Evolutionary conservation across 352 stramenopile species (phyloP).

Genomic region (Pythium guiyangense): DNA sequence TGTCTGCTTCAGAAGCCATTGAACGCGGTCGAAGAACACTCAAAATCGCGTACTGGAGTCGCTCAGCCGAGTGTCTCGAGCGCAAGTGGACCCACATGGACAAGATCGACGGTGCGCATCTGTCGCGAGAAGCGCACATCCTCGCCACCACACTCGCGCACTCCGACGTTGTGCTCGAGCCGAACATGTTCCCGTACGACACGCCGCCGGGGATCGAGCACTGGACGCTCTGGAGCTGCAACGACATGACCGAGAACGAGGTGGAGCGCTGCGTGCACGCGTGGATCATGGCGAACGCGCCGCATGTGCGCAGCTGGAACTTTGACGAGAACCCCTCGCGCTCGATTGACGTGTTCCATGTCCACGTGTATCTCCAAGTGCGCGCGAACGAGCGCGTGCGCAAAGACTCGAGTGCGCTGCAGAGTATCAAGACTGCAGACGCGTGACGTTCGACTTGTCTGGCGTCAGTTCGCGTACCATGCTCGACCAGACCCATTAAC

Average conservation of each 20-base stretch:
- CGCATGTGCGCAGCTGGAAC: too few relatives aligned
- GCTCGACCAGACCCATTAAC: too few relatives aligned
- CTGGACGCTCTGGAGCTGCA: slow-evolving; percentile 23
- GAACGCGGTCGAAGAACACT: slow-evolving; percentile 11
- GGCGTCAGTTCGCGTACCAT: too few relatives aligned
- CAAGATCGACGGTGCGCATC: too few relatives aligned
- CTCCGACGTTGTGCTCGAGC: slow-evolving; percentile 16
- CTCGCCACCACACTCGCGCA: slow-evolving; percentile 15
- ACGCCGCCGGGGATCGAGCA: slow-evolving; percentile 24
- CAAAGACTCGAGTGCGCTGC: background rate
- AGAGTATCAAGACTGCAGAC: too few relatives aligned
- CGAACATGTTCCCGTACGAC: slow-evolving; percentile 29
- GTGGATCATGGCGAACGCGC: slow-evolving; percentile 21
- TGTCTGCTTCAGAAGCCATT: background rate
- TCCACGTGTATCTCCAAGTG: slow-evolving; percentile 27
- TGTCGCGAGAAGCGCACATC: slow-evolving; percentile 30
- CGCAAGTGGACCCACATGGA: slow-evolving; percentile 29
- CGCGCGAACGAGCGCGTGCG: background rate
- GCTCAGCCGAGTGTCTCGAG: slow-evolving; percentile 23
- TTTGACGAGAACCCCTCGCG: slow-evolving; percentile 28
- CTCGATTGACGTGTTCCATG: slow-evolving; percentile 32
- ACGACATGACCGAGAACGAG: slow-evolving; percentile 16
- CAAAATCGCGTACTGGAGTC: slow-evolving; percentile 24
- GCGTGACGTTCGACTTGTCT: too few relatives aligned
- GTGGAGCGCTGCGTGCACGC: slow-evolving; percentile 18